These are phyloP conservation scores for Pseudogymnoascus sp. DNA, from an alignment of 2,329 filamentous ascomycete species.

Conservation along the genomic window DNA sequence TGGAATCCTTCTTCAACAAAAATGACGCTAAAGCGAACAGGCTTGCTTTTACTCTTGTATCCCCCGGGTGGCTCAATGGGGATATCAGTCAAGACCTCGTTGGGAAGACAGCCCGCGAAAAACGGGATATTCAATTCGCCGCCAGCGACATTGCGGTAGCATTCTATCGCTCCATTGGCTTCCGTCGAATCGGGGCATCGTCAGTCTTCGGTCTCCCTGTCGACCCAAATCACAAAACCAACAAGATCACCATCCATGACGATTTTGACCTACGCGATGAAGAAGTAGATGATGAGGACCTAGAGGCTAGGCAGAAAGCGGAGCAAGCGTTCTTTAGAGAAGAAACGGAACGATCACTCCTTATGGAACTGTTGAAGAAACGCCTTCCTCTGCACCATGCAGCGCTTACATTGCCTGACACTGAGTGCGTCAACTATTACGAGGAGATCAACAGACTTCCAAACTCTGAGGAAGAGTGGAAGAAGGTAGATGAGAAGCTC, in stretches of 20 bases:
- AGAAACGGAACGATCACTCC: slow-evolving; percentile 6
- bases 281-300: slow-evolving; percentile 11
- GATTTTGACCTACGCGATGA: slow-evolving; percentile 20
- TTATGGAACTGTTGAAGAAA: slow-evolving; percentile 13
- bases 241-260: slow-evolving; percentile 13
- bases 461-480: slow-evolving; percentile 10
- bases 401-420: slow-evolving; percentile 12
- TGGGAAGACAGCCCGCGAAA: slow-evolving; percentile 17
- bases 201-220: slow-evolving; percentile 25
- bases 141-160: slow-evolving; percentile 15
- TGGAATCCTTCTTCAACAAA: not conserved
- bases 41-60: slow-evolving; percentile 17
- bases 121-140: slow-evolving; percentile 12
- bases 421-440: slow-evolving; percentile 15
- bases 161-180: slow-evolving; percentile 26
- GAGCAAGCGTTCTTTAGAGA: not conserved
- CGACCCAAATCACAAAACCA: slow-evolving; percentile 22
- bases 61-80: slow-evolving; percentile 15
- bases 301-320: not conserved
- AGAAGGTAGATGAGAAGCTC: slow-evolving; percentile 9
- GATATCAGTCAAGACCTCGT: slow-evolving; percentile 21
- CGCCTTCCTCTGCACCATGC: slow-evolving; percentile 16
- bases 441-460: not conserved
- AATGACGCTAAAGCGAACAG: not conserved
- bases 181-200: slow-evolving; percentile 28